Base-by-base conservation (phyloP, 352 stramenopile species). In the Globisporangium sylvaticum region DNA sequence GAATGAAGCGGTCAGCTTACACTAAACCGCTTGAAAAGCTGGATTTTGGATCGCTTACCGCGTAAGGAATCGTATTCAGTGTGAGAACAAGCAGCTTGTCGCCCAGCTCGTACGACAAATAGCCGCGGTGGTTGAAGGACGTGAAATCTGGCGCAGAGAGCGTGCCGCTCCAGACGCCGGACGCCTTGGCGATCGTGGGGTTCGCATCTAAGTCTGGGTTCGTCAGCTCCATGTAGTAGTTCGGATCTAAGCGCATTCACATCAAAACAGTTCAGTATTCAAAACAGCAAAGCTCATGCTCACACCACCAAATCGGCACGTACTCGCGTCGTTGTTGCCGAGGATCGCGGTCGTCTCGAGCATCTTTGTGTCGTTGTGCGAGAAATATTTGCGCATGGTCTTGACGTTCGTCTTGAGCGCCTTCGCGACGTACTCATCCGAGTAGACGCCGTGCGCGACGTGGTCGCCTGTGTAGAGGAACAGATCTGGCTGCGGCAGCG, bases 401-500 rank as follows among this genome's bases (percentile, higher is more conserved):
- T 74, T 65, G 14, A 96, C 79, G 53, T 92, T 92, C 18, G 66
- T 79, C 71, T 88, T 74, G 32, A 96, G 77, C 1, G 76, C 81
- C 34, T 78, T 72, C 3, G 80, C 72, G 53, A 94, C 68, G 65
- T 83, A 92, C 31, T 77, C 72, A 66, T 90, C 83, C 18, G 75
- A 79, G 63, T 84, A 88, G 0, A 77, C 8, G 1, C 83, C 83
- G 66, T 96, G 88, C 14, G 74, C 83, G 3, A 78, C 83, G 68
- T 91, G 79, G 66, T 96, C 88, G n/a, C 88, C 88, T 27, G 88
- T 95, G 69, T 91, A 94, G 34, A 96, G 64, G 55, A 96, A 83
- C 22, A 95, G 55, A 27, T 94, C 80, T 0, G 88, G 88, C 12
- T 83, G 55, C 14, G 70, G 66, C 7, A 89, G 66, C 27, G 91